Evolutionary conservation across 2,329 filamentous ascomycete species (phyloP), one percentile per base, ranked within the genome.

Genomic region (Cladosporium sp.): DNA sequence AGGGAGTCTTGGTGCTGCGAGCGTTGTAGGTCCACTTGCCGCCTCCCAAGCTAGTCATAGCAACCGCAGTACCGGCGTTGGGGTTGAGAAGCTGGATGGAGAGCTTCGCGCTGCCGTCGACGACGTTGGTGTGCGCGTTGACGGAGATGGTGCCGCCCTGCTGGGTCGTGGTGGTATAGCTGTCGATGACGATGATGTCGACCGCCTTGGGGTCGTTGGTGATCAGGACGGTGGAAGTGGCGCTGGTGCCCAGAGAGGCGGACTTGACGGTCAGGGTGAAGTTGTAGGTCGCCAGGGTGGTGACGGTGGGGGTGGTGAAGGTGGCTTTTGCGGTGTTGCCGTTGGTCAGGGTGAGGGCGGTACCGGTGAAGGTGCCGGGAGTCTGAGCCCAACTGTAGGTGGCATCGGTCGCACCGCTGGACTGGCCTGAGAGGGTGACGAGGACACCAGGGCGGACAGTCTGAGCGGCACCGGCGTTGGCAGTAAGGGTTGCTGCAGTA

Each of bases 101-200:
- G 58, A 69, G 59, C 17, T 43, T 59, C 43, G 61, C 63, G 15
- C 61, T 59, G 13, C 63, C 62, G 27, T 67, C 67, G 7, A 62
- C 56, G 9, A 69, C 63, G 42, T 68, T 70, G 13, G 65, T 67
- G 24, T 61, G 62, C 34, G 66, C 68, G 1, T 59, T 58, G 32
- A 68, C 65, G 7, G 53, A 47, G 17, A 68, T 60, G 9, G 62
- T 63, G 8, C 68, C 68, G 1, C 61, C 59, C 30, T 68, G 61
- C 17, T 56, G 47, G 0, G 55, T 58, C 22, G 57, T 62, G 58
- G 61, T 66, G 1, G 66, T 68, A 51, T 68, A 70, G 3, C 55
- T 58, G 44, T 68, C 64, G 30, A 70, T 55, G 4, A 51, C 57
- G 18, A 70, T 67, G 6, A 55, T 52, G 41, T 70, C 68, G 1